Percentiles rank a stretch among this genome's conserved stretches.
Conservation (phyloP, 768 basidiomycete species). For the Chalciporus chontae region DNA sequence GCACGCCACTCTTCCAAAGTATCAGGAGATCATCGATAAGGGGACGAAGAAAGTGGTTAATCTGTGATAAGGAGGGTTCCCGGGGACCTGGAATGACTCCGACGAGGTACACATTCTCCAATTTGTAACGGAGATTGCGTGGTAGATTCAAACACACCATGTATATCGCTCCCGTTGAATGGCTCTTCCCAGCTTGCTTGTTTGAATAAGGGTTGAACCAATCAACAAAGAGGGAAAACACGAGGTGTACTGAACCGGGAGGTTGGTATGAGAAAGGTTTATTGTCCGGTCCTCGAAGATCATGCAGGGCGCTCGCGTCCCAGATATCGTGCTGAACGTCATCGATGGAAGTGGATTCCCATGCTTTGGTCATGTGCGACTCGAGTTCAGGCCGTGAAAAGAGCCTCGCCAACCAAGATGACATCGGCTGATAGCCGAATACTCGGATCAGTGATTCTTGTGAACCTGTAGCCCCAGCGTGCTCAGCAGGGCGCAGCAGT, state of each 20-base stretch:
- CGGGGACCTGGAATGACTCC: slow-evolving; percentile 36
- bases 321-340: slow-evolving; percentile 25
- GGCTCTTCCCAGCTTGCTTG: slow-evolving; percentile 30
- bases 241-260: slow-evolving; percentile 21
- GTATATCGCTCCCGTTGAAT: slow-evolving; percentile 27
- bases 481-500: too few species aligned
- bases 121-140: slow-evolving; percentile 23
- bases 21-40: slow-evolving; percentile 36
- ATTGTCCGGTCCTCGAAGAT: slow-evolving; percentile 29
- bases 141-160: slow-evolving; percentile 38
- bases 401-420: too few species aligned
- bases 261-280: too few species aligned
- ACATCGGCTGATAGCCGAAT: too few species aligned
- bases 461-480: too few species aligned
- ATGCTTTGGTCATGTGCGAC: background rate
- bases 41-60: slow-evolving; percentile 38
- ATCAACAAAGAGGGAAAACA: slow-evolving; percentile 33
- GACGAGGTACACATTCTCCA: slow-evolving; percentile 35
- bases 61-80: slow-evolving; percentile 27
- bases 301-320: slow-evolving; percentile 20
- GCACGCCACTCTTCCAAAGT: too few species aligned
- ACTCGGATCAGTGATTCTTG: too few species aligned
- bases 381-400: too few species aligned
- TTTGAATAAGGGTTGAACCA: slow-evolving; percentile 37
- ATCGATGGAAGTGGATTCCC: background rate